Evolutionary conservation across 2,329 filamentous ascomycete genomes (phyloP), one percentile per base, ranked within the genome.

Genomic region (Scedosporium apiospermum): DNA sequence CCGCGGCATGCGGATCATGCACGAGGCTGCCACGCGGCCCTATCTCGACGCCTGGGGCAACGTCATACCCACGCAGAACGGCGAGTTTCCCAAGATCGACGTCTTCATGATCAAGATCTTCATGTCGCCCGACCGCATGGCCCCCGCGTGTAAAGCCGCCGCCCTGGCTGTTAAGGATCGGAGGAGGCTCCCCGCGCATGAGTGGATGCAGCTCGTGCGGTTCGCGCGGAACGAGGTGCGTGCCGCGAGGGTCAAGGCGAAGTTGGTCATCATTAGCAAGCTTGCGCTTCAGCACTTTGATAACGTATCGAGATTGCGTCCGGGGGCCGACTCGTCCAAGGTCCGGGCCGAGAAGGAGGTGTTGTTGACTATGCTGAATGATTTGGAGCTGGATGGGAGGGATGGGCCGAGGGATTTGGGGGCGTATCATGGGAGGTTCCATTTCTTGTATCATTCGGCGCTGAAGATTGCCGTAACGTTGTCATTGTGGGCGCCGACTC

Each of bases 1-100:
- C 66, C 74, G 65, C 62, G 77, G 77, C 62, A 71, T 80, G 55
- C 69, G 67, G n/a, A 78, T 79, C 66, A 75, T 79, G 72, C 73
- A 69, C 64, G 72, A 78, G 66, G 71, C 74, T 60, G 71, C 71
- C 14, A 73, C 72, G 64, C 72, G 76, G 62, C 75, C 77, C 64
- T 34, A 49, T 61, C 60, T 78, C 60, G 62, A 65, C 46, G 65
- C 64, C 0, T 27, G 63, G 26, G 63, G 70, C 49, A 66, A 66
- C 60, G 65, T 77, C 9, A 63, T 71, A 44, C 71, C 73, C 63
- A 72, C 73, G 65, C 61, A 69, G 5, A 68, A 72, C 64, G 65
- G 57, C 4, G 67, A 69, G 26, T 66, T 79, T 53, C 76, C 77
- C 2, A 66, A 74, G 4, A 65, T 79, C 9, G 76, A 78, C 65